A percentile compares a stretch with the other conserved stretches of the same genome.
phyloP scores from a whole-genome alignment of 805 yeast genomes.

The Metschnikowia koreensis region DNA sequence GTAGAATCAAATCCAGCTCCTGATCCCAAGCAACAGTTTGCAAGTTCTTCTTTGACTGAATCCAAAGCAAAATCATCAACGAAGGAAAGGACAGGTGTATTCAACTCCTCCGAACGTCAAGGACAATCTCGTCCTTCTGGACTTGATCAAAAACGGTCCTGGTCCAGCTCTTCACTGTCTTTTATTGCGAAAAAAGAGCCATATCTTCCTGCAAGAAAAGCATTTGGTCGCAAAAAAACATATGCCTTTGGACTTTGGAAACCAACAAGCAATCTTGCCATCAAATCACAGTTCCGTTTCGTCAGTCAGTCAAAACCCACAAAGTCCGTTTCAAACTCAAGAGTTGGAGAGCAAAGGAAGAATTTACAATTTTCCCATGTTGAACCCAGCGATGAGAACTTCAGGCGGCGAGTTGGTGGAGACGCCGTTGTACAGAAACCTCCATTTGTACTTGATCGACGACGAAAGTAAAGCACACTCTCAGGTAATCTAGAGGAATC shows the following conservation, averaged over 20 bases:
- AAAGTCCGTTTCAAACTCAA: background rate
- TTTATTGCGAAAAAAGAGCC: background rate
- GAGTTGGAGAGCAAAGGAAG: background rate
- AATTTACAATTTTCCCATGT: background rate
- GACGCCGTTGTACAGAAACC: background rate
- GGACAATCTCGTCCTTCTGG: background rate
- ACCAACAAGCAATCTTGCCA: background rate
- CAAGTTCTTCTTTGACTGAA: background rate
- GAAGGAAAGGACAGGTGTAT: background rate
- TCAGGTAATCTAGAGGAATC: background rate
- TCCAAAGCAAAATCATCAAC: background rate
- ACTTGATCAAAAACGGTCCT: background rate
- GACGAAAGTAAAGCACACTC: conserved; percentile 4
- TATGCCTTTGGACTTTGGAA: background rate
- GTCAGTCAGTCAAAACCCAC: background rate
- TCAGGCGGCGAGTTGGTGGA: conserved; percentile 11
- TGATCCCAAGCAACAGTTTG: background rate
- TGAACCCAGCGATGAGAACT: conserved; percentile 7
- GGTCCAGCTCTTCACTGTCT: background rate
- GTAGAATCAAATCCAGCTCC: background rate
- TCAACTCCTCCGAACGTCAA: background rate
- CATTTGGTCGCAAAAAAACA: background rate
- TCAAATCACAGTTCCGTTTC: background rate
- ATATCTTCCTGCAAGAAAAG: background rate
- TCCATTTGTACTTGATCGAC: conserved; percentile 6